Evolutionary conservation across 2,329 filamentous ascomycete genomes (phyloP).

Genomic region (Aspergillus brunneoviolaceus): DNA sequence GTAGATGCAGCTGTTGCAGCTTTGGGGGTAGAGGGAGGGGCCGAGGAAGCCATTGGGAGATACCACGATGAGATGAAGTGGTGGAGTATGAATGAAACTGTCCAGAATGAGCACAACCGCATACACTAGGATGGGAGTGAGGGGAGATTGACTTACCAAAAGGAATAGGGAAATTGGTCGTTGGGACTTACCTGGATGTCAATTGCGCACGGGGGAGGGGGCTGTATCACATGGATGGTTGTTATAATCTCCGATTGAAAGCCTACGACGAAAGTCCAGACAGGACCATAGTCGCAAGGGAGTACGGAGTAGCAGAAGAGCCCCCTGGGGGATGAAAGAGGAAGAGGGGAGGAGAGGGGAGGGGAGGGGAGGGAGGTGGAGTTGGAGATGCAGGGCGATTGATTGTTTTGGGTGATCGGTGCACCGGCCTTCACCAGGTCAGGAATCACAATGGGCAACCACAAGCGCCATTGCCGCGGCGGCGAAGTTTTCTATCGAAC

Average conservation of each 20-base stretch:
- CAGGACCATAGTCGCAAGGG: constrained; percentile 8
- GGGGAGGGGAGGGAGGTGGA: not conserved
- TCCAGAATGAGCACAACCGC: not conserved
- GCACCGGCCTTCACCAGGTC: not conserved
- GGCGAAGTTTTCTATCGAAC: constrained; percentile 21
- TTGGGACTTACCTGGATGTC: constrained; percentile 20
- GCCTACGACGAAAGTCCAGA: not conserved
- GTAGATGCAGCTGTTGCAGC: constrained; percentile 23
- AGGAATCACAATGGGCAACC: constrained; percentile 14
- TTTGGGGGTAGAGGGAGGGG: constrained; percentile 45
- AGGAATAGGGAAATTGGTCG: constrained; percentile 1
- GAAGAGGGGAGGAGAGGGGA: not conserved
- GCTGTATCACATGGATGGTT: not conserved
- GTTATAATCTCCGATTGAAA: not conserved
- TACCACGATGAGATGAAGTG: constrained; percentile 6
- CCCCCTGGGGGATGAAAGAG: not conserved
- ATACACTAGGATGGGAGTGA: not conserved
- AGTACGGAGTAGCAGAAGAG: not conserved
- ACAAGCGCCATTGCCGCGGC: constrained; percentile 24
- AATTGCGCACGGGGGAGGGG: not conserved
- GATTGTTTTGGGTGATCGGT: constrained; percentile 23
- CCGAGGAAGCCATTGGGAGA: constrained; percentile 35
- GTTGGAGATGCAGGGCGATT: constrained; percentile 1
- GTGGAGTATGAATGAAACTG: not conserved
- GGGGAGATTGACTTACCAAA: constrained; percentile 1